Evolutionary conservation across 768 basidiomycete genomes (phyloP).

Genomic region (Saitozyma sp.): DNA sequence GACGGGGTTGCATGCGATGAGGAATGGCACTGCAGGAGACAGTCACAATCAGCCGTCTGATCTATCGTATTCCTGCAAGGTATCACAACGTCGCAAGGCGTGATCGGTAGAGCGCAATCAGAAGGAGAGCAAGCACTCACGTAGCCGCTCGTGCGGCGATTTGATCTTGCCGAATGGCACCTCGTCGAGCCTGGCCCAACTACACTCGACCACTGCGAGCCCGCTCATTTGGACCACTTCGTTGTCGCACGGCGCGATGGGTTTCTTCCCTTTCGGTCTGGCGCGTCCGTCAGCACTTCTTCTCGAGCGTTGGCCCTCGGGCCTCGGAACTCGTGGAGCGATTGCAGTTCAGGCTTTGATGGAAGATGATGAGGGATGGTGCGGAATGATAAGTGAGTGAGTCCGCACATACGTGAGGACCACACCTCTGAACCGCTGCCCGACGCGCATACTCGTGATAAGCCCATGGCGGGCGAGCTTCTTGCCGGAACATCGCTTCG

Average conservation of each 20-base stretch:
- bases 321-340: too few species aligned
- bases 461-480: conserved; percentile 82
- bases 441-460: conserved; percentile 78
- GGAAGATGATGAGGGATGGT: neutral
- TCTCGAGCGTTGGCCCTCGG: neutral
- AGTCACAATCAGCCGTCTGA: neutral
- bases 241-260: conserved; percentile 80
- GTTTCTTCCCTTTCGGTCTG: conserved; percentile 78
- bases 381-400: conserved; percentile 12
- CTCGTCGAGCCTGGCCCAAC: conserved; percentile 93
- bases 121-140: conserved; percentile 59
- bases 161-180: conserved; percentile 92
- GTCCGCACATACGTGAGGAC: conserved; percentile 76
- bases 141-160: conserved; percentile 83
- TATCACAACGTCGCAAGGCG: too few species aligned
- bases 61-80: neutral
- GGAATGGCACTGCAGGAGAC: conserved; percentile 73
- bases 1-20: conserved; percentile 91
- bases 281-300: neutral
- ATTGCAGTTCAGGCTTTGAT: too few species aligned
- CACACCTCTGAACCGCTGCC: conserved; percentile 82
- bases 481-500: conserved; percentile 81
- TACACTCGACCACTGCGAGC: conserved; percentile 96
- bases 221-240: conserved; percentile 72
- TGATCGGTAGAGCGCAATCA: too few species aligned